phyloP scores from a whole-genome alignment of 768 basidiomycete species.

The Trametes coccinea region DNA sequence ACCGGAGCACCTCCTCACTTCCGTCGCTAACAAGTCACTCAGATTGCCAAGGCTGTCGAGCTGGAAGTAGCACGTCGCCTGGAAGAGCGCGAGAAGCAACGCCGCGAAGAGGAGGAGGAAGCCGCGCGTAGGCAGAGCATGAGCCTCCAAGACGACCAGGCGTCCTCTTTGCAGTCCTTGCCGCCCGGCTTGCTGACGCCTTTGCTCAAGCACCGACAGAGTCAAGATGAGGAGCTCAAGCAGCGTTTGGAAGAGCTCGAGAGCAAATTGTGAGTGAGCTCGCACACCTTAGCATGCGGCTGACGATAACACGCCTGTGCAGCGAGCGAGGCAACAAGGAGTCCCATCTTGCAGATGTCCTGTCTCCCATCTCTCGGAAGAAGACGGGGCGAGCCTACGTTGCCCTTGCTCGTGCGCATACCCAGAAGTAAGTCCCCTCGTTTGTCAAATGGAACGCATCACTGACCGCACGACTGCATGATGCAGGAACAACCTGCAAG shows the following conservation, averaged over 20 bases:
- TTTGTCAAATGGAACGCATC: not conserved
- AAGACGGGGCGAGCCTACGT: constrained; percentile 83
- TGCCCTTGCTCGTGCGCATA: constrained; percentile 77
- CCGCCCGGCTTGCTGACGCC: constrained; percentile 60
- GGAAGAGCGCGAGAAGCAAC: constrained; percentile 38
- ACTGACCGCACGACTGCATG: not conserved
- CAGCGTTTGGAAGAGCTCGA: constrained; percentile 67
- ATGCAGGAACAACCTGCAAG: constrained; percentile 75
- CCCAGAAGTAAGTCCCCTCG: constrained; percentile 61
- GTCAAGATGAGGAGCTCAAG: constrained; percentile 68
- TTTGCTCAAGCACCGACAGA: constrained; percentile 61
- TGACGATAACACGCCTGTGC: constrained; percentile 1
- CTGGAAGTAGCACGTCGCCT: constrained; percentile 69
- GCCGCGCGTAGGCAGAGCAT: constrained; percentile 10
- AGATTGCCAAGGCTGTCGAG: constrained; percentile 78
- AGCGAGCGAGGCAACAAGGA: constrained; percentile 68
- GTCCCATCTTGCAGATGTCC: constrained; percentile 55
- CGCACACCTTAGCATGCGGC: not conserved
- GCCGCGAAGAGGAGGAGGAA: constrained; percentile 24
- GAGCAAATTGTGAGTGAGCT: constrained; percentile 61
- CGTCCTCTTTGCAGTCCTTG: constrained; percentile 24
- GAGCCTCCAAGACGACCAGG: constrained; percentile 33
- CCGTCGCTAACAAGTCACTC: not conserved
- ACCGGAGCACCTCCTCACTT: too few relatives aligned
- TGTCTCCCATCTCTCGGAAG: constrained; percentile 77